Base-by-base conservation (phyloP, 805 yeast species). In the Nakazawaea siamensis region DNA sequence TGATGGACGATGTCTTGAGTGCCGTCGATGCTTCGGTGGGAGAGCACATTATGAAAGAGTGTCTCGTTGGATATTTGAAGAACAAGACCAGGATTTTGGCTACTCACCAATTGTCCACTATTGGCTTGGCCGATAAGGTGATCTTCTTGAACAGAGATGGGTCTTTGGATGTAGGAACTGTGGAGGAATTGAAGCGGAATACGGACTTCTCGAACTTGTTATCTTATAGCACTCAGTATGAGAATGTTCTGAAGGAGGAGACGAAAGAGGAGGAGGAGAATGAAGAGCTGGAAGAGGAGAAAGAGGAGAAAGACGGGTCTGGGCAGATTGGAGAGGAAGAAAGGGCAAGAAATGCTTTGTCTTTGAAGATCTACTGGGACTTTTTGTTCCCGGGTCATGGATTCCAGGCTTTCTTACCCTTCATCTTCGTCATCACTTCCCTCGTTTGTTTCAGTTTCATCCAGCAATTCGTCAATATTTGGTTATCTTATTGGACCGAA, bases 11-110 rank as follows among this genome's bases (percentile, higher is more conserved):
- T 49, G 64, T 79, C 17, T 57, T 79, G 38, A 70, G 80, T 44
- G 86, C 86, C 2, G 87, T 79, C 14, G 87, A 79, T 57, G 75
- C 82, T 2, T 78, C 77, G 48, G 87, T 79, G 32, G 75, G 80
- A 28, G 67, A 62, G 41, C 68, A 65, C 34, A 68, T 76, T 35
- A 66, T 72, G 42, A 60, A 69, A 29, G 64, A 73, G 27, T 85
- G 95, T 55, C 53, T 85, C 28, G 43, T 69, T 40, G 87, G 83
- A 0, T 41, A 73, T 18, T 51, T 86, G 40, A 57, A 59, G 27
- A 54, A 57, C 15, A 73, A 69, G 46, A 86, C 95, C 0, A 66
- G 92, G 46, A 48, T 86, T 8, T 62, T 85, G 47, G 94, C 94
- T 2, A 86, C 95, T 0, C 95, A 85, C 54, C 94, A 86, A 52